Evolutionary conservation across 768 basidiomycete genomes (phyloP).

Genomic region (Auricularia cornea): DNA sequence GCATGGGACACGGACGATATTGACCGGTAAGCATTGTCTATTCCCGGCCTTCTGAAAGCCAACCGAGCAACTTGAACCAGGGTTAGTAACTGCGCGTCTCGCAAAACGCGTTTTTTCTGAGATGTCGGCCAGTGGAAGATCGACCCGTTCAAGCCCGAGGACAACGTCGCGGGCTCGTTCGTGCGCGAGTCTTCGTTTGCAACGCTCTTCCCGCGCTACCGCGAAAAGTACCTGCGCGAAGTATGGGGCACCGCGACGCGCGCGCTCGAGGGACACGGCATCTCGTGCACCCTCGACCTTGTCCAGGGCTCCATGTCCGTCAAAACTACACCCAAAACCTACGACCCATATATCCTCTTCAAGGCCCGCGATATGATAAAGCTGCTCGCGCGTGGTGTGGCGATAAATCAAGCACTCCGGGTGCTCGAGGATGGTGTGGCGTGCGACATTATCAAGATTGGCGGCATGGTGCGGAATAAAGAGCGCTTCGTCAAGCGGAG

Average conservation of each 20-base stretch:
- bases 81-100: conserved; percentile 12
- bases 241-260: conserved; percentile 88
- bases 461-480: conserved; percentile 87
- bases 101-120: background rate
- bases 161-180: conserved; percentile 80
- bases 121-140: conserved; percentile 69
- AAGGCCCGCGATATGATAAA: conserved; percentile 96
- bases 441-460: conserved; percentile 98
- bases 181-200: conserved; percentile 96
- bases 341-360: conserved; percentile 91
- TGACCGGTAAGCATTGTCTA: conserved; percentile 68
- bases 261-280: conserved; percentile 76
- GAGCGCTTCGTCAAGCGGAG: conserved; percentile 93
- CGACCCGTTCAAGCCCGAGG: conserved; percentile 60
- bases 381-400: conserved; percentile 85
- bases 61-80: no score
- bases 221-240: conserved; percentile 93
- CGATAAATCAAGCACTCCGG: conserved; percentile 76
- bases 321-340: conserved; percentile 92
- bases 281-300: conserved; percentile 87
- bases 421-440: conserved; percentile 83
- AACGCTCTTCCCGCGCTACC: conserved; percentile 95
- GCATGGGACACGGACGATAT: conserved; percentile 99
- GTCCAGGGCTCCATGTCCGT: conserved; percentile 98
- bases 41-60: background rate